Evolutionary conservation across 2,329 filamentous ascomycete species (phyloP), one percentile per base, ranked within the genome.

Genomic region (Nectriaceae sp.): DNA sequence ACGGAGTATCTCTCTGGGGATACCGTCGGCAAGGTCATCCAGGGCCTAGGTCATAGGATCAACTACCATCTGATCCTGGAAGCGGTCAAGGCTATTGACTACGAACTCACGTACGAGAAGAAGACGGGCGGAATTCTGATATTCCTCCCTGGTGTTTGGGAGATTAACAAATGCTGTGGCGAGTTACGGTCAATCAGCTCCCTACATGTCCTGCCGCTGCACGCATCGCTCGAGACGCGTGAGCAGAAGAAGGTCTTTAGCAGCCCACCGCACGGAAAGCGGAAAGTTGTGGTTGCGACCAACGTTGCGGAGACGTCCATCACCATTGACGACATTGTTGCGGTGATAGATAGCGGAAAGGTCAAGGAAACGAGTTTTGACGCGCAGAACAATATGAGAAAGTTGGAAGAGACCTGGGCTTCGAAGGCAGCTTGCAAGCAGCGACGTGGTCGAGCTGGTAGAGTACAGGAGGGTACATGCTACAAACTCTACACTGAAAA

Each of bases 241-340:
- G 93, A 97, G 60, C 94, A 99, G 69, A 87, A 89, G 52, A 82
- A 84, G 20, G 94, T 99, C 1, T 99, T 99, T 65, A 78, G 83
- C 21, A 77, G 78, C 13, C 74, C 94, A 4, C 92, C 93, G 0
- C 68, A 74, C 3, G 91, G 91, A 1, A 92, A 90, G 70, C 82
- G 94, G 29, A 99, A 99, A 70, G 83, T 99, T 11, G 89, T 99
- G 26, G 89, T 93, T 5, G 90, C 94, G 1, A 99, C 94, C 38
- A 99, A 99, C 62, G 93, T 99, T 3, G 94, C 94, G 2, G 94
- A 99, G 68, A 99, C 94, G 0, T 97, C 94, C 2, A 97, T 99
- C 66, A 99, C 94, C 0, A 99, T 99, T 51, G 92, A 97, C 65
- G 94, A 99, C 65, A 89, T 99, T 44, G 89, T 97, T 3, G 93